Evolutionary conservation across 352 stramenopile species (phyloP).

Genomic region (Phytophthora tubulina): DNA sequence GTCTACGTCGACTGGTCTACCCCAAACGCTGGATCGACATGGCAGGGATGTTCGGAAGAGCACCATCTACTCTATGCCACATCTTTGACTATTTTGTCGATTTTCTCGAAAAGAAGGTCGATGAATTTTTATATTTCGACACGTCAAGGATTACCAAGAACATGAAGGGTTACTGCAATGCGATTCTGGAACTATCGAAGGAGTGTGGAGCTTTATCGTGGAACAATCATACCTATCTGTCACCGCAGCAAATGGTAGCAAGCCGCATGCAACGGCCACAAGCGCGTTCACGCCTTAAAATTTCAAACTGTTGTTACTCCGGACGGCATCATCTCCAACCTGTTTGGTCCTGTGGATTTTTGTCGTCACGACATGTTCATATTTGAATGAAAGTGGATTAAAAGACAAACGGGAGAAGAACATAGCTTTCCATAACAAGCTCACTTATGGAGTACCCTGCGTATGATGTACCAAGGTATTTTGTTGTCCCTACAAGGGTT

Average conservation of each 20-base stretch:
- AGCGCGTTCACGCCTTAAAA: slow-evolving; percentile 18
- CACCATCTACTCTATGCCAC: background rate
- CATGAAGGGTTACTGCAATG: background rate
- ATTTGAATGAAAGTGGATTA: slow-evolving; percentile 17
- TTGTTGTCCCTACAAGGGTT: slow-evolving; percentile 23
- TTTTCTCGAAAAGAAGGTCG: background rate
- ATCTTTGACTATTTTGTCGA: background rate
- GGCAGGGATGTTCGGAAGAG: background rate
- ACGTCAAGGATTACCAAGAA: background rate
- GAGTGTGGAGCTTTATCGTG: slow-evolving; percentile 21
- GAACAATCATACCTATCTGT: slow-evolving; percentile 19
- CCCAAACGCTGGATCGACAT: background rate
- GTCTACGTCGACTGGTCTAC: background rate
- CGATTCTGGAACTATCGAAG: background rate
- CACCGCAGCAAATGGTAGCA: slow-evolving; percentile 9
- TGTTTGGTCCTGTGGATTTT: slow-evolving; percentile 10
- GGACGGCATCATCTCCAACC: slow-evolving; percentile 10
- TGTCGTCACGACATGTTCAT: slow-evolving; percentile 23
- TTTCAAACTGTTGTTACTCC: slow-evolving; percentile 9
- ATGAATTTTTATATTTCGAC: background rate
- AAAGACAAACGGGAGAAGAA: slow-evolving; percentile 2
- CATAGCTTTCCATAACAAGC: slow-evolving; percentile 11
- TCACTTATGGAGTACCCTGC: slow-evolving; percentile 11
- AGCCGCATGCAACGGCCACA: slow-evolving; percentile 20
- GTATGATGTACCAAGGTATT: slow-evolving; percentile 15